Conservation (phyloP, 257 asterid genomes). For the Striga asiatica region DNA sequence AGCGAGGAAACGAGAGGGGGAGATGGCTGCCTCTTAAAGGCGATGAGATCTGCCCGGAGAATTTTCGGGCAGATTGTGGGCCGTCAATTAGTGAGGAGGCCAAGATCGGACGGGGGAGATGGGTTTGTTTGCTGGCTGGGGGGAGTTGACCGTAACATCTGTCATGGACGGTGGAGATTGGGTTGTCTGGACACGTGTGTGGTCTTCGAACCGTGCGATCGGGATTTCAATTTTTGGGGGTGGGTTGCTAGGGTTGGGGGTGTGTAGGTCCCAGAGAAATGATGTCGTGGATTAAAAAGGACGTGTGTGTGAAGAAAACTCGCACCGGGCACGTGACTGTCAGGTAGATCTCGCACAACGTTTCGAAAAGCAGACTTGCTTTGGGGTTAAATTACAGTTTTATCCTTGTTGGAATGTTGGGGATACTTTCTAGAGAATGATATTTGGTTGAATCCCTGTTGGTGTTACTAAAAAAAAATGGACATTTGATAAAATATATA, state of each 20-base stretch:
- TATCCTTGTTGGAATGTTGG: too few relatives aligned
- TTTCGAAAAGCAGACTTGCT: too few relatives aligned
- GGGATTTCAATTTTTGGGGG: conserved; percentile 10
- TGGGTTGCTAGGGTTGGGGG: too few relatives aligned
- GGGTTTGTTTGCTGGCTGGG: conserved; percentile 50
- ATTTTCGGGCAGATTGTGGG: conserved; percentile 44
- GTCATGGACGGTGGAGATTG: conserved; percentile 39
- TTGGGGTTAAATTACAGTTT: too few relatives aligned
- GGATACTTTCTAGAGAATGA: too few relatives aligned
- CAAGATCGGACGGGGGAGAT: conserved; percentile 32
- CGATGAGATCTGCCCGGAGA: conserved; percentile 73
- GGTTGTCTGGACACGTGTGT: conserved; percentile 30
- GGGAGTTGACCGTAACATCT: conserved; percentile 60
- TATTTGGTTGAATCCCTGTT: too few relatives aligned
- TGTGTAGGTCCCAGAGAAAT: conserved; percentile 19
- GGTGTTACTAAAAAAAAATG: too few relatives aligned
- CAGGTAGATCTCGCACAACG: conserved; percentile 29
- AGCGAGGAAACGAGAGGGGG: conserved; percentile 51
- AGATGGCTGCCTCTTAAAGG: conserved; percentile 68
- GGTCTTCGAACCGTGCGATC: conserved; percentile 10
- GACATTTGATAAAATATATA: too few relatives aligned
- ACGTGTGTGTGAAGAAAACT: conserved; percentile 54
- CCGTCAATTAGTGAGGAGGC: conserved; percentile 22
- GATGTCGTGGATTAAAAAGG: conserved; percentile 25
- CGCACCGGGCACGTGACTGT: conserved; percentile 24